These are phyloP conservation scores for Elaeis oleifera DNA, from an alignment of 202 grass and related monocot species.

Conservation along the genomic window DNA sequence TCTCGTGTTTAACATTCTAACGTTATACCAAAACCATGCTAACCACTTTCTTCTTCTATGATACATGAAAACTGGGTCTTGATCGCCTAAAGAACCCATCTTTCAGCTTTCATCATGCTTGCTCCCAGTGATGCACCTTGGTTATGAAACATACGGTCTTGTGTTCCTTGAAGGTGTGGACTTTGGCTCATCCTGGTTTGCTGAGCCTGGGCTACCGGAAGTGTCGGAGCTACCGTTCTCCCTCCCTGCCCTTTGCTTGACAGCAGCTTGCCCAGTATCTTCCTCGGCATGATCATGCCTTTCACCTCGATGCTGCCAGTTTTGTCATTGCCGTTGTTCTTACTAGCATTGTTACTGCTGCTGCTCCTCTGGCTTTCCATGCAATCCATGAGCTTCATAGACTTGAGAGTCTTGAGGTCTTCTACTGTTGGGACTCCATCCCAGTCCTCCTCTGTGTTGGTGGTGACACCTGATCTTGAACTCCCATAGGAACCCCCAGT, in stretches of 20 bases:
- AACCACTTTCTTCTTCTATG: too few relatives aligned
- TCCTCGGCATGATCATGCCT: conserved; percentile 64
- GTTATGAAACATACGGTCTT: conserved; percentile 39
- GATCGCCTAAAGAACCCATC: too few relatives aligned
- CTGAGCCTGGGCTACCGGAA: conserved; percentile 67
- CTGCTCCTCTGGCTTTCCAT: conserved; percentile 71
- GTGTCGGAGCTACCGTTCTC: conserved; percentile 85
- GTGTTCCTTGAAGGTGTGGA: conserved; percentile 55
- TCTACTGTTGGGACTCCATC: conserved; percentile 40
- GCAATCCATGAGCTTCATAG: conserved; percentile 44
- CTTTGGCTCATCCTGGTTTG: conserved; percentile 58
- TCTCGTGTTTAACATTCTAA: too few relatives aligned
- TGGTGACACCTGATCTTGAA: conserved; percentile 77
- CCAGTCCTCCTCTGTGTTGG: conserved; percentile 64
- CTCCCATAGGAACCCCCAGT: conserved; percentile 71
- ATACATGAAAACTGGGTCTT: too few relatives aligned
- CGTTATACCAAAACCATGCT: too few relatives aligned
- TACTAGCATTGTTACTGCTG: conserved; percentile 37
- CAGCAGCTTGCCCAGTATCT: conserved; percentile 90
- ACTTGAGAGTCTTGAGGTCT: conserved; percentile 62
- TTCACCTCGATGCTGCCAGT: conserved; percentile 15
- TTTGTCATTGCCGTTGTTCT: conserved; percentile 13
- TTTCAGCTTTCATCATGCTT: too few relatives aligned
- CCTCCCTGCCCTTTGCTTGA: conserved; percentile 41
- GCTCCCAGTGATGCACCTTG: too few relatives aligned